Evolutionary conservation across 169 alveolate genomes (phyloP).

Genomic region (Eimeria sp.): DNA sequence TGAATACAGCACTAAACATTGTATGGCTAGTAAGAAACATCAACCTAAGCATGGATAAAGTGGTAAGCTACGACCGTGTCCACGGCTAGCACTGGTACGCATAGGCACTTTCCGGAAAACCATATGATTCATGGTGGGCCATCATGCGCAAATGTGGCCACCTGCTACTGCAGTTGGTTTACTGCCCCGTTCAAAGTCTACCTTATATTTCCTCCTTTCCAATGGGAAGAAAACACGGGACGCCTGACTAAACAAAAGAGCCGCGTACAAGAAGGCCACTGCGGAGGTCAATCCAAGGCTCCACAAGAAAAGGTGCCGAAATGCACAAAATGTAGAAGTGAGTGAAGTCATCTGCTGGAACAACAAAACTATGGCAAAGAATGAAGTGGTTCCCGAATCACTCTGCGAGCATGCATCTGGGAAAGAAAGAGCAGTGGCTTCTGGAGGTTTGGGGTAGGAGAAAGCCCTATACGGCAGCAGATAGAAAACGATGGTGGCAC

Average conservation of each 20-base stretch:
- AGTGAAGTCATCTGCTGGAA: background rate
- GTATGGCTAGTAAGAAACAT: background rate
- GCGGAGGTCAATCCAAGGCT: slow-evolving; percentile 17
- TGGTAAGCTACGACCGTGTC: background rate
- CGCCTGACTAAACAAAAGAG: slow-evolving; percentile 39
- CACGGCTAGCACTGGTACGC: background rate
- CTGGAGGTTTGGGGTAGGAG: background rate
- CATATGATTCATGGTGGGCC: background rate
- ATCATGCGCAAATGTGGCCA: background rate
- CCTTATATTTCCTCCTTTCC: background rate
- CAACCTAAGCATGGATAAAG: background rate
- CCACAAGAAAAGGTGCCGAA: slow-evolving; percentile 21
- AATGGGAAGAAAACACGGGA: slow-evolving; percentile 42
- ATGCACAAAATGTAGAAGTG: slow-evolving; percentile 31
- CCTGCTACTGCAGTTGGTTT: background rate
- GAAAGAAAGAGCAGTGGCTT: background rate
- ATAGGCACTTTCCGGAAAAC: background rate
- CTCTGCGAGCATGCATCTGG: slow-evolving; percentile 11
- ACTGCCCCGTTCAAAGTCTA: background rate
- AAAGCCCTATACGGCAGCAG: slow-evolving; percentile 3
- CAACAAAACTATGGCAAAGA: background rate
- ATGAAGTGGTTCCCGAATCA: background rate
- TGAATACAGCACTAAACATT: background rate
- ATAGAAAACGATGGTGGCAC: slow-evolving; percentile 8
- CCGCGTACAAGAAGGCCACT: slow-evolving; percentile 37